Evolutionary conservation across 352 stramenopile species (phyloP).

Genomic region (Globisporangium cystogenes): DNA sequence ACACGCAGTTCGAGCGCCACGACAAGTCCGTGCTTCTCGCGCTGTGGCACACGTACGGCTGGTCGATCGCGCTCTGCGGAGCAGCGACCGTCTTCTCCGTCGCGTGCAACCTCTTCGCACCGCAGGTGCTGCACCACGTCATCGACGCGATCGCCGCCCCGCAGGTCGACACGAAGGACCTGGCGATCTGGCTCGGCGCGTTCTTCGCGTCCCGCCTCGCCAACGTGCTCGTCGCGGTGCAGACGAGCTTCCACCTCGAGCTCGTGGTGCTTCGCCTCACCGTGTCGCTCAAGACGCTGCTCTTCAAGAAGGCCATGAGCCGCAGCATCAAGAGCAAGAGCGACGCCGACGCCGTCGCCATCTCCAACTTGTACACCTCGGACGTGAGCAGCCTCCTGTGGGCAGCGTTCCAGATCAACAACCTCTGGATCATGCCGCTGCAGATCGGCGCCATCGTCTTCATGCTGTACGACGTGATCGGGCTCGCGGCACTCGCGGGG

Average conservation of each 20-base stretch:
- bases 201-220: slow-evolving; percentile 29
- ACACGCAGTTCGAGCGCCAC: slow-evolving; percentile 13
- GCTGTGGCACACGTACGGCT: slow-evolving; percentile 12
- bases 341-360: slow-evolving; percentile 14
- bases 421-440: slow-evolving; percentile 31
- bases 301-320: slow-evolving; percentile 34
- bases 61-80: not conserved
- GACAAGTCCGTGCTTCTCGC: slow-evolving; percentile 17
- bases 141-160: slow-evolving; percentile 25
- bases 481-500: slow-evolving; percentile 29
- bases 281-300: slow-evolving; percentile 20
- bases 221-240: slow-evolving; percentile 20
- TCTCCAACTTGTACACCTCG: slow-evolving; percentile 34
- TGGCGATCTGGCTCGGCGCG: slow-evolving; percentile 20
- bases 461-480: slow-evolving; percentile 35
- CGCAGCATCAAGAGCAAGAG: slow-evolving; percentile 9
- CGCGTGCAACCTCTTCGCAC: slow-evolving; percentile 20
- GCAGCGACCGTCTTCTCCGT: not conserved
- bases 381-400: slow-evolving; percentile 25
- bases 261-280: slow-evolving; percentile 22
- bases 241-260: slow-evolving; percentile 23
- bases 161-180: slow-evolving; percentile 13
- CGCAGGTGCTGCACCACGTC: slow-evolving; percentile 34
- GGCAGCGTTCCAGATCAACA: slow-evolving; percentile 38
- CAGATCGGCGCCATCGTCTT: slow-evolving; percentile 27